Conservation (phyloP, 2,329 filamentous ascomycete species). For the Pleomassaria siparia region DNA sequence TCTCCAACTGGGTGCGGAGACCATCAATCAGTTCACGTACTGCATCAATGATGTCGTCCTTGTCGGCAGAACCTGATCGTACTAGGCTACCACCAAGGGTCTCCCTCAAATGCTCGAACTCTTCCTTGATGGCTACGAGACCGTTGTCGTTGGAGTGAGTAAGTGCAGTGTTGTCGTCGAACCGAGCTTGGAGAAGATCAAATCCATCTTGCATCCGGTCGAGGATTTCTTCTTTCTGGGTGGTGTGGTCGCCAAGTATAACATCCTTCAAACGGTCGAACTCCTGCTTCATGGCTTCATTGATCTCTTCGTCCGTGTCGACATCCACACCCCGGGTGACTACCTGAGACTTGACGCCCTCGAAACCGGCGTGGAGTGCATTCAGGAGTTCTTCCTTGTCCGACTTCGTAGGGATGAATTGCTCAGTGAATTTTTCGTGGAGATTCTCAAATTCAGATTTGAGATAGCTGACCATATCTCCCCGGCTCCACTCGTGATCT, state of each 20-base stretch:
- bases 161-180: constrained; percentile 37
- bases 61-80: constrained; percentile 51
- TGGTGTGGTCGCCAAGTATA: constrained; percentile 63
- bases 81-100: constrained; percentile 57
- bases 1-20: constrained; percentile 41
- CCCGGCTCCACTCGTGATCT: constrained; percentile 44
- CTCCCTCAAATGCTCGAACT: constrained; percentile 64
- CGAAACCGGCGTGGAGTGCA: constrained; percentile 44
- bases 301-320: constrained; percentile 49
- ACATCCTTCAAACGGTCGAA: constrained; percentile 80
- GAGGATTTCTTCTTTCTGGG: constrained; percentile 63
- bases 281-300: constrained; percentile 76
- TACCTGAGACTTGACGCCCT: constrained; percentile 46
- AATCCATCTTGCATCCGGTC: constrained; percentile 59
- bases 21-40: constrained; percentile 55
- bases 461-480: constrained; percentile 54
- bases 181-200: constrained; percentile 50
- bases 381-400: constrained; percentile 44
- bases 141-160: constrained; percentile 47
- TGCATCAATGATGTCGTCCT: constrained; percentile 70
- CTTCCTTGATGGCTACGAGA: constrained; percentile 56
- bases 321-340: constrained; percentile 38
- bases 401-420: constrained; percentile 36
- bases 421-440: constrained; percentile 59
- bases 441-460: constrained; percentile 62